Evolutionary conservation across 179 eudicot species (phyloP).

Genomic region (Vitellaria paradoxa): DNA sequence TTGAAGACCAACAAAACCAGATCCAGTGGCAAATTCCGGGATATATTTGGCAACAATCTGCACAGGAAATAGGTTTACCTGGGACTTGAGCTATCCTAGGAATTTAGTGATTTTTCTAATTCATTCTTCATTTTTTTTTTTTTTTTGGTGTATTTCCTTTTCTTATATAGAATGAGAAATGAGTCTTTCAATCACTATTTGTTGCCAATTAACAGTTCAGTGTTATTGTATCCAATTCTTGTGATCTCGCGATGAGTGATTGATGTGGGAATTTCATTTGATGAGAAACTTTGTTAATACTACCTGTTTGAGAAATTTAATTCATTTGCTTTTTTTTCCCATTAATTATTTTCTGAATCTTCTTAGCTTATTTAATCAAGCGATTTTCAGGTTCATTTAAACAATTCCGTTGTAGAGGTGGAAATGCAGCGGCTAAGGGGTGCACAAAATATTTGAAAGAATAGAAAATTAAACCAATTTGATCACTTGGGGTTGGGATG

Average conservation of each 20-base stretch:
- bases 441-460: too few species aligned
- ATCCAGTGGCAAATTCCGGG: not conserved
- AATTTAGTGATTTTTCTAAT: not conserved
- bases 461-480: too few species aligned
- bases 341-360: too few species aligned
- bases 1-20: not conserved
- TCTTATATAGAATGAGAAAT: not conserved
- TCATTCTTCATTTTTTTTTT: too few species aligned
- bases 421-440: too few species aligned
- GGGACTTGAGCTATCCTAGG: not conserved
- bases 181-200: not conserved
- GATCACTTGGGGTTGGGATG: too few species aligned
- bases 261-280: not conserved
- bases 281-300: not conserved
- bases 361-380: too few species aligned
- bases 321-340: too few species aligned
- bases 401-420: too few species aligned
- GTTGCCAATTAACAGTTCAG: not conserved
- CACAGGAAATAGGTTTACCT: not conserved
- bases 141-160: not conserved
- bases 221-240: not conserved
- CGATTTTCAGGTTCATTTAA: too few species aligned
- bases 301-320: not conserved
- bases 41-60: not conserved
- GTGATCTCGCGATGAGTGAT: not conserved